phyloP scores from a whole-genome alignment of 106 monocot genomes.

The Phalaenopsis equestris region DNA sequence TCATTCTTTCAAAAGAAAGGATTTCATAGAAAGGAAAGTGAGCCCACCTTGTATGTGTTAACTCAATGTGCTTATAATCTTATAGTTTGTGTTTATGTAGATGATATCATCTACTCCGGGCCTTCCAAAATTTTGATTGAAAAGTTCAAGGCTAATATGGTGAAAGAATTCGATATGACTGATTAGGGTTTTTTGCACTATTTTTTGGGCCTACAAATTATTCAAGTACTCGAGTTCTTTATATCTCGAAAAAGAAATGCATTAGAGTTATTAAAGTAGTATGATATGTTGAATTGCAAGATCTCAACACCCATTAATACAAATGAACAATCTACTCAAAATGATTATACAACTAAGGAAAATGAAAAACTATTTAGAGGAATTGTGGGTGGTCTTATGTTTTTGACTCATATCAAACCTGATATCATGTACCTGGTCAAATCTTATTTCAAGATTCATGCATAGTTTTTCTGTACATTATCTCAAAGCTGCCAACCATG shows the following conservation, averaged over 20 bases:
- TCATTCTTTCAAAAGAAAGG: neutral
- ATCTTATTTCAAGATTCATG: neutral
- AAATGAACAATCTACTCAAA: neutral
- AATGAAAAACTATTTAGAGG: neutral
- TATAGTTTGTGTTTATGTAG: constrained; percentile 17
- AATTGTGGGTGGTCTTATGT: neutral
- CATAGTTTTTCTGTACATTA: neutral
- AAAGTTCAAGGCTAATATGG: neutral
- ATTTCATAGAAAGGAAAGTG: constrained; percentile 1
- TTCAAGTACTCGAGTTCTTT: constrained; percentile 9
- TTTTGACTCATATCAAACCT: neutral
- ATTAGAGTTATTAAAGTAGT: neutral
- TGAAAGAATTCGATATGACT: constrained; percentile 10
- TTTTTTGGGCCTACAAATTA: constrained; percentile 12
- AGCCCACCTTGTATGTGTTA: constrained; percentile 1
- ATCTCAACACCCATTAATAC: neutral
- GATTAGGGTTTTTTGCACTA: constrained; percentile 9
- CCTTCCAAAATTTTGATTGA: neutral
- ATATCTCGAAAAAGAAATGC: constrained; percentile 3
- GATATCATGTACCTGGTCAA: neutral
- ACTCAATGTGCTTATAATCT: neutral
- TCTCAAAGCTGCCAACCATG: neutral
- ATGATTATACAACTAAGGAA: neutral
- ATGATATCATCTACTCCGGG: constrained; percentile 13
- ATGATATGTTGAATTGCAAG: neutral